These are phyloP conservation scores for apple (Malus domestica) DNA, from an alignment of 306 rosid species.

Conservation along the genomic window ASM211411v1 NC_041799.1:33189501-33190000, in stretches of 20 bases:
- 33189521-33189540: constrained; percentile 62
- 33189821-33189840: neutral
- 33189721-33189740: constrained; percentile 49
- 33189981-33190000: neutral
- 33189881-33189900: too few species aligned
- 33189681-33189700: constrained; percentile 53
- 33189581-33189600: constrained; percentile 61
- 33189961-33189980: neutral
- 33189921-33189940: neutral
- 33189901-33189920: neutral
- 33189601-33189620: constrained; percentile 35
- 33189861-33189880: neutral
- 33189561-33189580: constrained; percentile 71
- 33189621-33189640: neutral
- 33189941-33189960: neutral
- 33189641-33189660: neutral
- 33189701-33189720: constrained; percentile 71
- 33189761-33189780: constrained; percentile 64
- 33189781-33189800: neutral
- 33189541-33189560: constrained; percentile 46
- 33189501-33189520: constrained; percentile 57
- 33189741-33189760: constrained; percentile 73
- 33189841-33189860: neutral
- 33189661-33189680: neutral
- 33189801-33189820: neutral